These are phyloP conservation scores for Penicillium taxi DNA, from an alignment of 495 filamentous ascomycete genomes.

Conservation along the genomic window DNA sequence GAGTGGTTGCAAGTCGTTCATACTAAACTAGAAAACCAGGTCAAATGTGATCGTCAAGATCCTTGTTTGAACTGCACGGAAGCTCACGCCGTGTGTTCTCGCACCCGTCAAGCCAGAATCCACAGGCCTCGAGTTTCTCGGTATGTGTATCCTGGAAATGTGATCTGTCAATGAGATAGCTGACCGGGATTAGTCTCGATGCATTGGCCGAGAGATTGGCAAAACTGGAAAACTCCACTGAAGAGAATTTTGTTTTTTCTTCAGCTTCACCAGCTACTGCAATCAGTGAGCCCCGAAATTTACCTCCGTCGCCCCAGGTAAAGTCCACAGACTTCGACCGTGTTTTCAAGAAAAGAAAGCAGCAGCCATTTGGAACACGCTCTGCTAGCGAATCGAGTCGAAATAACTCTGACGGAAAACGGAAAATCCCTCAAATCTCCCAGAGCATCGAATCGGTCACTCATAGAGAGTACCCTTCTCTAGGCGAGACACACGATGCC, in stretches of 20 bases:
- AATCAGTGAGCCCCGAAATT: slow-evolving; percentile 3
- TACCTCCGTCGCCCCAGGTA: slow-evolving; percentile 7
- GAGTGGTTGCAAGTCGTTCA: too few species aligned
- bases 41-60: slow-evolving; percentile 25
- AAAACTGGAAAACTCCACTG: slow-evolving; percentile 14
- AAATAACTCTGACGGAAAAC: background rate
- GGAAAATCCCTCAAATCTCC: slow-evolving; percentile 10
- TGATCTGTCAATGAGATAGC: background rate
- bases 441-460: slow-evolving; percentile 5
- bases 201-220: slow-evolving; percentile 17
- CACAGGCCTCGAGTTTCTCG: slow-evolving; percentile 22
- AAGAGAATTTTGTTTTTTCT: slow-evolving; percentile 2
- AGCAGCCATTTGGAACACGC: background rate
- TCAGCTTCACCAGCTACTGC: slow-evolving; percentile 6
- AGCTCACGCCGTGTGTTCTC: slow-evolving; percentile 17
- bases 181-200: slow-evolving; percentile 12
- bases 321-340: background rate
- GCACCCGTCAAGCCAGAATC: slow-evolving; percentile 17
- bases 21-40: slow-evolving; percentile 3
- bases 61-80: slow-evolving; percentile 23
- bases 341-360: slow-evolving; percentile 7
- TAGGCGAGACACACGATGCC: slow-evolving; percentile 16
- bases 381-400: background rate
- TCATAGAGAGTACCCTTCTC: slow-evolving; percentile 14
- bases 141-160: background rate